phyloP scores from a whole-genome alignment of 2,329 filamentous ascomycete genomes.

The Epichloe coenophiala region DNA sequence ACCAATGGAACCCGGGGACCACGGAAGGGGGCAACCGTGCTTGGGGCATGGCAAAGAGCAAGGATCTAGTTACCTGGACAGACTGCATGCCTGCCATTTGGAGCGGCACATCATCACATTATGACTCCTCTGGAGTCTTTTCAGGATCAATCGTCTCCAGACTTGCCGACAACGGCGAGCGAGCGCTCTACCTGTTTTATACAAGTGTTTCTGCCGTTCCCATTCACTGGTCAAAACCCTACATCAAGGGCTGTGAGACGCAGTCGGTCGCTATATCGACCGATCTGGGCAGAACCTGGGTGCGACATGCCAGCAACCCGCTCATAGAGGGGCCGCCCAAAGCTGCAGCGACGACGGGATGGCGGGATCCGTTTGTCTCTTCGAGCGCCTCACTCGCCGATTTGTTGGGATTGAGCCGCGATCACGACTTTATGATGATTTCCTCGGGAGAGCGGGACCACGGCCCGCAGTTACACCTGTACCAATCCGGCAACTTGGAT shows the following conservation, averaged over 20 bases:
- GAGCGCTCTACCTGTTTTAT: constrained; percentile 23
- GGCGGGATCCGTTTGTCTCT: constrained; percentile 15
- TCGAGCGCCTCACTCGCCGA: constrained; percentile 9
- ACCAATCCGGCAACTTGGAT: constrained; percentile 9
- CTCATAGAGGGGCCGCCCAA: constrained; percentile 10
- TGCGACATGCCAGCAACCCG: constrained; percentile 10
- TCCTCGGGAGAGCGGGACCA: constrained; percentile 15
- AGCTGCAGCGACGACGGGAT: constrained; percentile 11
- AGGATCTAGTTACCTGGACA: constrained; percentile 25
- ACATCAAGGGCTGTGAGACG: constrained; percentile 29
- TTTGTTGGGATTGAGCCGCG: constrained; percentile 6
- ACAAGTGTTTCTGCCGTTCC: constrained; percentile 29
- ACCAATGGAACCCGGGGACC: constrained; percentile 17
- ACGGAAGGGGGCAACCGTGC: constrained; percentile 14
- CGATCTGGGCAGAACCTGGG: constrained; percentile 17
- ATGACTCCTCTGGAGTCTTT: constrained; percentile 29
- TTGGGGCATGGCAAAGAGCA: constrained; percentile 21
- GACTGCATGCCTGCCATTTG: constrained; percentile 8
- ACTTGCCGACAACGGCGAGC: constrained; percentile 24
- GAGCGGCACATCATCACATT: constrained; percentile 22
- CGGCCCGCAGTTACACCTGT: constrained; percentile 11
- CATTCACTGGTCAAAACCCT: constrained; percentile 30
- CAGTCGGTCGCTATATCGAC: constrained; percentile 27
- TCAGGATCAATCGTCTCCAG: constrained; percentile 28
- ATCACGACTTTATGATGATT: constrained; percentile 27